Evolutionary conservation across 805 yeast species (phyloP), one percentile per base, ranked within the genome.

Genomic region (Sugiyamaella lignohabitans): DNA sequence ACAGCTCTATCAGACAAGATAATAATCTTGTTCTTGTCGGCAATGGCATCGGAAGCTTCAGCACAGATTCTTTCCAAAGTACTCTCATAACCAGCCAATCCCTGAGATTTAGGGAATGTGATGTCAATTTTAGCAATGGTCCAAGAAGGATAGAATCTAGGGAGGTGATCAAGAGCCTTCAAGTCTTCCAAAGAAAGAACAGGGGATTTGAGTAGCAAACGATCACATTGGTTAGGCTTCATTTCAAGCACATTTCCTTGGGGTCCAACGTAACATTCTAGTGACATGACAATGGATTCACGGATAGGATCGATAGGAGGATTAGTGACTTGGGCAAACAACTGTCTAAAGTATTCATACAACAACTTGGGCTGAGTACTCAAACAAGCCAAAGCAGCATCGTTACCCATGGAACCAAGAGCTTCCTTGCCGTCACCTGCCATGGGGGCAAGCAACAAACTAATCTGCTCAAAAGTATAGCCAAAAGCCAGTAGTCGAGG

Each of bases 221-320:
- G 76, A 71, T 89, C 84, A 74, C 97, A 91, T 71, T 93, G 98
- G 48, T 76, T 74, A 6, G 96, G 82, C 60, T 83, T 81, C 89
- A 88, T 87, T 67, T 93, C 98, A 61, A 91, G 76, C 54, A 91
- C 70, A 65, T 91, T 91, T 49, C 96, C 98, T 67, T 93, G 98
- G n/a, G 98, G 98, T 47, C 98, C 98, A 60, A 91, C 82, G 67
- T 85, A 87, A 70, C 98, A 91, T 66, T 91, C 96, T 56, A 93
- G 75, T 10, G 96, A 87, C 98, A 91, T 91, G 61, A 93, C 98
- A 57, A 91, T 86, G 50, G 83, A 82, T 71, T 91, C 98, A 66
- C 98, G 82, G 59, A 91, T 93, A 44, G 98, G 98, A 66, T 91
- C 98, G 63, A 91, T 93, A 43, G 98, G 98, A 48, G 98, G 98